These are phyloP conservation scores for Phascolomyces articulosus DNA, from an alignment of 371 early-diverging fungal genomes.

Conservation along the genomic window DNA sequence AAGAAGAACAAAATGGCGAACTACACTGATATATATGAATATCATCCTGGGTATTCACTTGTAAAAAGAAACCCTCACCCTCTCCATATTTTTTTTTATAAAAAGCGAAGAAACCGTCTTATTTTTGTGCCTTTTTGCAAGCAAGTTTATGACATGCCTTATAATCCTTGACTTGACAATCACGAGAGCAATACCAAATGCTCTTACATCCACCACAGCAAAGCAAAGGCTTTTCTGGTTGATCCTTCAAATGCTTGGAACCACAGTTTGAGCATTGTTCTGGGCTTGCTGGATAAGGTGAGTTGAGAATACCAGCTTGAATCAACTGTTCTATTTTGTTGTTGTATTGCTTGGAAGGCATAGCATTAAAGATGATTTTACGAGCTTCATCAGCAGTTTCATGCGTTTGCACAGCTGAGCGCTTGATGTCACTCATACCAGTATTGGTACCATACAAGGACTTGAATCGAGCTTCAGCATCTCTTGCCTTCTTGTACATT, in stretches of 20 bases:
- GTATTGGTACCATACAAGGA: slow-evolving; percentile 59
- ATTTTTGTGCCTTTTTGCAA: slow-evolving; percentile 38
- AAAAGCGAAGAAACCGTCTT: too few species aligned
- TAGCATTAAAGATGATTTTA: slow-evolving; percentile 31
- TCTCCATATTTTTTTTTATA: too few species aligned
- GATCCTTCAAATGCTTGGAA: slow-evolving; percentile 48
- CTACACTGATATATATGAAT: slow-evolving; percentile 5
- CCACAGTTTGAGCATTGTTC: slow-evolving; percentile 61
- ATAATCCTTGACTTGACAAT: slow-evolving; percentile 64
- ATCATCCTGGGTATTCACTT: too few species aligned
- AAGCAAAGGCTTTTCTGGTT: slow-evolving; percentile 53
- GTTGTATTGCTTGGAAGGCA: slow-evolving; percentile 37
- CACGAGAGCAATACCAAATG: slow-evolving; percentile 67
- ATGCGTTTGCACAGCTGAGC: slow-evolving; percentile 50
- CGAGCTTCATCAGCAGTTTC: slow-evolving; percentile 46
- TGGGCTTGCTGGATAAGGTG: slow-evolving; percentile 43
- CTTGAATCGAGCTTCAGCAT: slow-evolving; percentile 59
- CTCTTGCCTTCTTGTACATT: slow-evolving; percentile 57
- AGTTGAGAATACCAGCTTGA: slow-evolving; percentile 44
- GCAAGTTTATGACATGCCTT: slow-evolving; percentile 53
- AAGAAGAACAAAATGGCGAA: not conserved
- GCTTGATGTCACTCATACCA: slow-evolving; percentile 64
- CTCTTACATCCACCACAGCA: slow-evolving; percentile 65
- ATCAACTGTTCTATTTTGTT: slow-evolving; percentile 47
- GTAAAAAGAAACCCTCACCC: too few species aligned